phyloP scores from a whole-genome alignment of 2,329 filamentous ascomycete species.

The Tolypocladium tundrense region DNA sequence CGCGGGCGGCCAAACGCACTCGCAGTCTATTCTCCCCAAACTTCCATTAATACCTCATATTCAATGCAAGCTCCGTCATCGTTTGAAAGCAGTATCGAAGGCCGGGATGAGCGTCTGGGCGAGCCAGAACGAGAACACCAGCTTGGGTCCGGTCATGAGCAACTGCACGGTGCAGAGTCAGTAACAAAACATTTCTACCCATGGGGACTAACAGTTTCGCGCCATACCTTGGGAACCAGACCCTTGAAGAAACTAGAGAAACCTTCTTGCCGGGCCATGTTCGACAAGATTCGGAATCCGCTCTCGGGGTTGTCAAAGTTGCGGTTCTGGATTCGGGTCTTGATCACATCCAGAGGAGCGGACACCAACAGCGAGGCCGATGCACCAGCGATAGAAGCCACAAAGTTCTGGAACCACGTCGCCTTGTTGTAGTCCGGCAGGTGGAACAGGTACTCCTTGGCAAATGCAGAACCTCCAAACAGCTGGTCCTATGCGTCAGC shows the following conservation, averaged over 20 bases:
- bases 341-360: slow-evolving; percentile 94
- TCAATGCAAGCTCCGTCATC: slow-evolving; percentile 17
- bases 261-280: slow-evolving; percentile 90
- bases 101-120: slow-evolving; percentile 95
- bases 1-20: not conserved
- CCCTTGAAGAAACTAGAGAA: slow-evolving; percentile 92
- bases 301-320: slow-evolving; percentile 98
- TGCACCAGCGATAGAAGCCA: slow-evolving; percentile 90
- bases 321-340: slow-evolving; percentile 95
- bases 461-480: slow-evolving; percentile 93
- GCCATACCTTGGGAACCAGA: slow-evolving; percentile 68
- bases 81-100: slow-evolving; percentile 50
- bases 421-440: slow-evolving; percentile 94
- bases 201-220: not conserved
- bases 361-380: slow-evolving; percentile 92
- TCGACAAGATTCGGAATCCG: slow-evolving; percentile 81
- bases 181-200: slow-evolving; percentile 6
- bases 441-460: slow-evolving; percentile 90
- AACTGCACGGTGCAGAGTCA: slow-evolving; percentile 38
- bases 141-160: slow-evolving; percentile 96
- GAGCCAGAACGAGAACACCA: slow-evolving; percentile 99
- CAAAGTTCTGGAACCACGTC: slow-evolving; percentile 90
- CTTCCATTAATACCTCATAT: not conserved
- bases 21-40: not conserved
- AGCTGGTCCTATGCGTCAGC: slow-evolving; percentile 42